Percentiles rank a stretch among this genome's conserved stretches.
These are phyloP conservation scores for Physcia stellaris DNA, from an alignment of 495 filamentous ascomycete genomes.

Conservation along the genomic window DNA sequence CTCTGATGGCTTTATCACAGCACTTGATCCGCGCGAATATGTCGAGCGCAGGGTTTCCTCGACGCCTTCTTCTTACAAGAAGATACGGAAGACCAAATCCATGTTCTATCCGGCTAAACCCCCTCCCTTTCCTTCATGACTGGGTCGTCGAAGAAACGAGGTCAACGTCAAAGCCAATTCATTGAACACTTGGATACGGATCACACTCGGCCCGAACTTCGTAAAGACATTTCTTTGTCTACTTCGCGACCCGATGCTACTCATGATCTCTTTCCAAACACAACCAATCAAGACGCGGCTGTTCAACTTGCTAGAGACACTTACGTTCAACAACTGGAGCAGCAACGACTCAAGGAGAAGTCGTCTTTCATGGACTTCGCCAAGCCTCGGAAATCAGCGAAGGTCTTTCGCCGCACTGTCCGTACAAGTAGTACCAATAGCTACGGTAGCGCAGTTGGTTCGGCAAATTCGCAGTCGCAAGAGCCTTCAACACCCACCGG, in stretches of 20 bases:
- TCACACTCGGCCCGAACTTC: too few species aligned
- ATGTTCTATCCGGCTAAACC: slow-evolving; percentile 47
- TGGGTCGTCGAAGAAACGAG: too few species aligned
- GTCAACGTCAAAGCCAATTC: too few species aligned
- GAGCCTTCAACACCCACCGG: slow-evolving; percentile 18
- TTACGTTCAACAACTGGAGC: slow-evolving; percentile 26
- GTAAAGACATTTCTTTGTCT: slow-evolving; percentile 44
- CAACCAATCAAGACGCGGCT: slow-evolving; percentile 31
- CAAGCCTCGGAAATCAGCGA: slow-evolving; percentile 32
- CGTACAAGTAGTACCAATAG: slow-evolving; percentile 32
- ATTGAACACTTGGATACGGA: too few species aligned
- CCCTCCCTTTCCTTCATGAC: too few species aligned
- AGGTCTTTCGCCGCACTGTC: slow-evolving; percentile 45
- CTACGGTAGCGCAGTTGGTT: slow-evolving; percentile 17
- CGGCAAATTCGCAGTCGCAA: slow-evolving; percentile 9
- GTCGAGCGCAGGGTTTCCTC: slow-evolving; percentile 49
- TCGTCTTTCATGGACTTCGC: slow-evolving; percentile 35
- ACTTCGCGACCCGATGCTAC: slow-evolving; percentile 15
- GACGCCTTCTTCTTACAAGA: slow-evolving; percentile 60
- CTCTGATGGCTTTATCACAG: slow-evolving; percentile 22
- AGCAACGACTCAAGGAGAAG: slow-evolving; percentile 23
- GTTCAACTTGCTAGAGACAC: slow-evolving; percentile 34
- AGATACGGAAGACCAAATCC: slow-evolving; percentile 57
- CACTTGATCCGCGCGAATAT: too few species aligned
- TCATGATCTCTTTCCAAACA: too few species aligned